Evolutionary conservation across 495 filamentous ascomycete genomes (phyloP).

Genomic region (Neurospora sp.): DNA sequence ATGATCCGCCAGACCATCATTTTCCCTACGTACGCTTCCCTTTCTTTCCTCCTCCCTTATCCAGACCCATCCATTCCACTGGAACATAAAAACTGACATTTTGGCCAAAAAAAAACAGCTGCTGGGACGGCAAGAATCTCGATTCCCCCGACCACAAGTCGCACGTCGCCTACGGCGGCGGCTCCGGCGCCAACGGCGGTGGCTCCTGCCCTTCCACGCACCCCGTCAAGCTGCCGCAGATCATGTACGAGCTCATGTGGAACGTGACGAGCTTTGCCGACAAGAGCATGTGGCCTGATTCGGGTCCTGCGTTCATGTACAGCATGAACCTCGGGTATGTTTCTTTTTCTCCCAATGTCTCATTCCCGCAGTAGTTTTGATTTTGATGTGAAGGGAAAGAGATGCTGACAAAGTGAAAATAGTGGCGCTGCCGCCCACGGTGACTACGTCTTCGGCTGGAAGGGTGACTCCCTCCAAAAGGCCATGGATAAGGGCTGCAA

Average conservation of each 20-base stretch:
- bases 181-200: slow-evolving; percentile 38
- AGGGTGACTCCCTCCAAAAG: slow-evolving; percentile 51
- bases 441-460: slow-evolving; percentile 77
- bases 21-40: slow-evolving; percentile 40
- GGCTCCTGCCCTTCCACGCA: slow-evolving; percentile 51
- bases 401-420: not conserved
- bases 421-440: slow-evolving; percentile 50
- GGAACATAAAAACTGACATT: not conserved
- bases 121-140: slow-evolving; percentile 46
- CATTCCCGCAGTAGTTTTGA: slow-evolving; percentile 4
- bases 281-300: slow-evolving; percentile 43
- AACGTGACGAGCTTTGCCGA: slow-evolving; percentile 46
- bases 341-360: not conserved
- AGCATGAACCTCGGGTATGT: slow-evolving; percentile 42
- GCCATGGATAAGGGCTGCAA: slow-evolving; percentile 53
- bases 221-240: slow-evolving; percentile 52
- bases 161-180: slow-evolving; percentile 53
- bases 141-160: slow-evolving; percentile 54
- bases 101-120: slow-evolving; percentile 18
- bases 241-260: slow-evolving; percentile 66
- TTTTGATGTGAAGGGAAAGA: slow-evolving; percentile 11
- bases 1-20: slow-evolving; percentile 52
- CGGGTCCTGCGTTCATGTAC: slow-evolving; percentile 45
- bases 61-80: not conserved
- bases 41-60: not conserved